Evolutionary conservation across 257 asterid genomes (phyloP), one percentile per base, ranked within the genome.

Genomic region (Capsicum rhomboideum): DNA sequence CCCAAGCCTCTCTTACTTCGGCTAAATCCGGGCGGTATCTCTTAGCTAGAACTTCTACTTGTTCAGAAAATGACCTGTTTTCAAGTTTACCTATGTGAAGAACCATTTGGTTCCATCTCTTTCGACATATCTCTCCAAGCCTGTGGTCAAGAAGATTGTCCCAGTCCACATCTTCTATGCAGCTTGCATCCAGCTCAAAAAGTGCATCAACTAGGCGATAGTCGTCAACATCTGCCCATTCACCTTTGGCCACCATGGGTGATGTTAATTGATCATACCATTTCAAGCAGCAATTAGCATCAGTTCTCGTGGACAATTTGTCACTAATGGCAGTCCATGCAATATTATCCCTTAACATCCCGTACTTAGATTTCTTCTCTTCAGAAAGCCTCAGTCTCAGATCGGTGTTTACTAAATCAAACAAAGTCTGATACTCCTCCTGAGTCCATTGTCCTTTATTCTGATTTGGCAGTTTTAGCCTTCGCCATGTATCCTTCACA

Each of bases 401-500:
- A 77, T 77, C 63, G 26, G 63, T 77, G 63, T 77, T 77, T 26
- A 77, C 82, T 77, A 77, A 77, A 77, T 77, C 82, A 77, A 77
- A 77, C 63, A 77, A 50, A 26, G 42, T 50, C 63, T 77, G 82
- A 18, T 77, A 77, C 26, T 50, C 82, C 63, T 50, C 63, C 26
- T 77, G 82, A 77, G 63, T 50, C 82, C 82, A 77, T 50, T 77
- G 82, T 28, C 82, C 82, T 77, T 77, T 77, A 18, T 77, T 77
- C 46, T 2, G 59, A 50, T 77, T 77, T 61, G 82, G 10, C 63
- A 50, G 26, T 77, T 50, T 77, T 50, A 77, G 1, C 46, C 82
- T 77, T 77, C 82, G 82, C 46, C 82, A 50, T 77, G 82, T 77
- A 77, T 77, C 82, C 63, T 77, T 77, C 82, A 77, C 82, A 50